These are phyloP conservation scores for Carex sylvatica DNA, from an alignment of 202 grass and related monocot genomes.

Conservation along the genomic window DNA sequence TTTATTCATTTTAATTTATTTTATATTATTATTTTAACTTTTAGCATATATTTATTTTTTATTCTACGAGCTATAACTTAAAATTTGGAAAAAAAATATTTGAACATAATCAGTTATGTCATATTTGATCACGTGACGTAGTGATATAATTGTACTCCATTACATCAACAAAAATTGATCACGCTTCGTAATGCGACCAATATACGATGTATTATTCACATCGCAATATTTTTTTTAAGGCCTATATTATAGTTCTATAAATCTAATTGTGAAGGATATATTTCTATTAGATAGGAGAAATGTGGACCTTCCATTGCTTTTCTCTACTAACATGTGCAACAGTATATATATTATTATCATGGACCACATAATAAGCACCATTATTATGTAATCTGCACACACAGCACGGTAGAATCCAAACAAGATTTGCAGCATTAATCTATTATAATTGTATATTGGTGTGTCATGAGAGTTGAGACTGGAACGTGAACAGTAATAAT, in stretches of 20 bases:
- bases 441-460: background rate
- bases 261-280: background rate
- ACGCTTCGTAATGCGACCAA: no score
- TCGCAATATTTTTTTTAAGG: no score
- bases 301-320: background rate
- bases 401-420: background rate
- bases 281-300: background rate
- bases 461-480: background rate
- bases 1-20: no score
- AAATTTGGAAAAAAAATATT: no score
- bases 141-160: no score
- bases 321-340: constrained; percentile 14
- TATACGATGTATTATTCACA: no score
- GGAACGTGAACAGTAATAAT: background rate
- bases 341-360: background rate
- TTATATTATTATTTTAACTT: no score
- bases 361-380: constrained; percentile 1
- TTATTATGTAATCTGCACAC: constrained; percentile 7
- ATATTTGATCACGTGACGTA: no score
- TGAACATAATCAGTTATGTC: no score
- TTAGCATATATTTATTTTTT: no score
- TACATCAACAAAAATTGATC: no score
- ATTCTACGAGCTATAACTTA: no score
- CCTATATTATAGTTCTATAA: background rate
- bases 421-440: constrained; percentile 11